Base-by-base conservation (phyloP, 495 filamentous ascomycete genomes). In the Neurospora discreta region DNA sequence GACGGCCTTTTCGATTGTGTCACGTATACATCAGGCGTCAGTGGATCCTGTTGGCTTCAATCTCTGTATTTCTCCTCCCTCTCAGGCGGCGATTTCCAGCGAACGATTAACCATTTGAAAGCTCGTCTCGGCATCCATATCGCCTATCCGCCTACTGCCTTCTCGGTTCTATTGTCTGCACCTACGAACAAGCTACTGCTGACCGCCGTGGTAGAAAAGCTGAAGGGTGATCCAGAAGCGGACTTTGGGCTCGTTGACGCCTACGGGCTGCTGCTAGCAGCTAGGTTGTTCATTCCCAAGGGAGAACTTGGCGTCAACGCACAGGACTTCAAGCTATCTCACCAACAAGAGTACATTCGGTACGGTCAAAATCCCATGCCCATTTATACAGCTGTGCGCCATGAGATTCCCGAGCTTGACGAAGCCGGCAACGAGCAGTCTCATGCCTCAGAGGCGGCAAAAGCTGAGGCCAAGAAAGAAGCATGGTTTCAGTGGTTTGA, bases 401-500 rank as follows among this genome's bases (percentile, higher is more conserved):
- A 99, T 78, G 95, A 99, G 78, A 97, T 98, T n/a, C 95, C 95
- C 0, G 80, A 90, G 15, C 78, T 87, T 41, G 80, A 84, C 20
- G 75, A 81, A 0, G 71, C 82, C n/a, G 81, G 78, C 18, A 82
- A 81, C 30, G 85, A 87, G 41, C 81, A 84, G 30, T 74, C 79
- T 2, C 75, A 80, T 26, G 69, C 78, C 3, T 76, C 82, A 1
- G 83, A 90, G 69, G 81, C 81, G 52, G 82, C 80, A 0, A 90
- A 91, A 74, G 86, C 87, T 70, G 85, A 88, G 69, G 90, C 93
- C 3, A 89, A 87, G 74, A 86, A 85, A 69, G 89, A 95, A 77
- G 85, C 92, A 3, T 99, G 94, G 92, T 99, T 99, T 74, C 95
- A 99, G 76, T 99, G 95, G 95, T 98, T 97, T 75, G 95, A 99